Conservation (phyloP, 805 yeast species). For the Clavispora asparagi region DNA sequence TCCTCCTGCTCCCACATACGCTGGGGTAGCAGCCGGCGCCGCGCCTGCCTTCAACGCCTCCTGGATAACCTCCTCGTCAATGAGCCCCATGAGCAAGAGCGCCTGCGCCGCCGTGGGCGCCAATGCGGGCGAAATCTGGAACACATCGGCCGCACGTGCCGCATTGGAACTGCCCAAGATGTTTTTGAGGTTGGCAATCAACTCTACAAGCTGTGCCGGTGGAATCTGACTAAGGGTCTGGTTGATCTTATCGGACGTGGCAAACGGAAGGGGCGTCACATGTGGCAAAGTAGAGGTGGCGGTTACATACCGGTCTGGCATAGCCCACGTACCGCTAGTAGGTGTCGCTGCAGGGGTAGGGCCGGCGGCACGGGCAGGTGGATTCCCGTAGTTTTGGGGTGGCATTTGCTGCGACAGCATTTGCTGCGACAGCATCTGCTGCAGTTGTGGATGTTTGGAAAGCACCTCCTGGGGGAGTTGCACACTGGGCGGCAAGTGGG, state of each 20-base stretch:
- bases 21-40: slow-evolving; percentile 12
- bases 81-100: slow-evolving; percentile 68
- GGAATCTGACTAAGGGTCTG: slow-evolving; percentile 59
- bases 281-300: slow-evolving; percentile 57
- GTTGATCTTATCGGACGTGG: slow-evolving; percentile 53
- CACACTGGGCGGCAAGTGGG: slow-evolving; percentile 53
- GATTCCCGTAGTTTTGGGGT: background rate
- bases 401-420: background rate
- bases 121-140: slow-evolving; percentile 49
- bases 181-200: slow-evolving; percentile 60
- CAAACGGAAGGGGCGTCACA: slow-evolving; percentile 40
- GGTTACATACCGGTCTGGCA: slow-evolving; percentile 28
- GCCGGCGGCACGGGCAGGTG: background rate
- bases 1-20: background rate
- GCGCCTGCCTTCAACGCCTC: slow-evolving; percentile 41
- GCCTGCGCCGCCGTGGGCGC: slow-evolving; percentile 72
- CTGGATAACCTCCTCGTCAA: slow-evolving; percentile 62
- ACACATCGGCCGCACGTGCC: slow-evolving; percentile 47
- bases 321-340: background rate
- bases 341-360: too few relatives aligned
- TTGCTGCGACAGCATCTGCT: background rate
- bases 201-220: slow-evolving; percentile 66
- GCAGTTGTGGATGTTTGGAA: slow-evolving; percentile 1
- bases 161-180: slow-evolving; percentile 48
- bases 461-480: slow-evolving; percentile 47